These are phyloP conservation scores for Dalbergia cultrata DNA, from an alignment of 306 rosid species.

Conservation along the genomic window DNA sequence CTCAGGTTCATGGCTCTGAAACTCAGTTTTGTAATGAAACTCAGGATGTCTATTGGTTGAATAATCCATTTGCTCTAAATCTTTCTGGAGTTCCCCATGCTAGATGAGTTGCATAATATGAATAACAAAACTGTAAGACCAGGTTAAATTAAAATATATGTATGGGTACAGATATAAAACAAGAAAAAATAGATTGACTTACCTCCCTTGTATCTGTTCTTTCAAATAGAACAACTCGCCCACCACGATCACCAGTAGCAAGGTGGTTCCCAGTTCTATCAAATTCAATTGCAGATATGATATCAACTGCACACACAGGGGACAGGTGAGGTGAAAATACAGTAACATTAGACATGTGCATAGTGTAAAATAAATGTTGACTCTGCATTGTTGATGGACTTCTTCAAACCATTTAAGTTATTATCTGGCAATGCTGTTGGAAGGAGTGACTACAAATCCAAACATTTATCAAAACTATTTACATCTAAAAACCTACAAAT, in stretches of 20 bases:
- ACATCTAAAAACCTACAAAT: neutral
- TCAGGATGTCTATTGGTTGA: constrained; percentile 65
- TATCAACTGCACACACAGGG: constrained; percentile 59
- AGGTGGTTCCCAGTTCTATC: constrained; percentile 69
- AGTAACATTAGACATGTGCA: neutral
- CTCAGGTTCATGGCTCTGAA: constrained; percentile 86
- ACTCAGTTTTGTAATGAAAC: constrained; percentile 77
- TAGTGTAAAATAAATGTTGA: constrained; percentile 6
- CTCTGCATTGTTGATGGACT: constrained; percentile 2
- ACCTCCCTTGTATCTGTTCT: constrained; percentile 58
- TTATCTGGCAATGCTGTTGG: constrained; percentile 13
- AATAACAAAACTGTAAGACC: neutral
- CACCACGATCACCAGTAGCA: constrained; percentile 77
- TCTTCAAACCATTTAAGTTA: neutral
- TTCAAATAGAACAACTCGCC: constrained; percentile 69
- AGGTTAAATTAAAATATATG: neutral
- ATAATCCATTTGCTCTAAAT: constrained; percentile 68
- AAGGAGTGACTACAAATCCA: neutral
- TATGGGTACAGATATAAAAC: neutral
- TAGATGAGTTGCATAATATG: constrained; percentile 37
- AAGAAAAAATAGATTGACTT: constrained; percentile 32
- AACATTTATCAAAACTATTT: neutral
- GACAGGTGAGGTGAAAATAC: neutral
- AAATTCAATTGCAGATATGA: constrained; percentile 69
- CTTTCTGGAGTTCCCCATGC: constrained; percentile 61